Percentiles rank a stretch among this genome's conserved stretches.
Evolutionary conservation across 1,284 basidiomycete genomes (phyloP).

Genomic region (Tetrapyrgos nigripes): DNA sequence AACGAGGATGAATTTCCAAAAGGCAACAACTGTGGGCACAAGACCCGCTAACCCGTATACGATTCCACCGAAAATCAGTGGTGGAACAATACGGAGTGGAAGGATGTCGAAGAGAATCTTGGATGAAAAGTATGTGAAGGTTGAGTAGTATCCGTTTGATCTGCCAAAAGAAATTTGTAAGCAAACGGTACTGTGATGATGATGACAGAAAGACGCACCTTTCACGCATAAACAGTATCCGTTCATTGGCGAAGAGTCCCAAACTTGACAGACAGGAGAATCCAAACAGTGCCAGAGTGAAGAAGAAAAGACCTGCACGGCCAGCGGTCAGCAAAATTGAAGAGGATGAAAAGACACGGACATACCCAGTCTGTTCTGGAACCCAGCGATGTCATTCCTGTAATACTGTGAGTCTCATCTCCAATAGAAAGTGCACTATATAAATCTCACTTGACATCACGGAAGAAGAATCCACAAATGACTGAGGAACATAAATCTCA

Average conservation of each 20-base stretch:
- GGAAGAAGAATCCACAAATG: slow-evolving; percentile 85
- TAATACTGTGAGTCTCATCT: slow-evolving; percentile 22
- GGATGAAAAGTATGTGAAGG: slow-evolving; percentile 94
- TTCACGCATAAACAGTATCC: slow-evolving; percentile 96
- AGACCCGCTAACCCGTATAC: slow-evolving; percentile 94
- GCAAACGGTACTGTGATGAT: slow-evolving; percentile 3
- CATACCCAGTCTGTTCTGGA: slow-evolving; percentile 86
- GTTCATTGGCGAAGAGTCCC: slow-evolving; percentile 92
- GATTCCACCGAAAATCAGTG: slow-evolving; percentile 93
- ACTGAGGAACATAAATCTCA: slow-evolving; percentile 47
- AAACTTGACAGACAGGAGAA: slow-evolving; percentile 95
- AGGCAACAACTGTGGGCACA: slow-evolving; percentile 86
- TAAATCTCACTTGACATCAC: slow-evolving; percentile 68
- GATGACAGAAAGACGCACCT: slow-evolving; percentile 55
- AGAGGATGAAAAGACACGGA: slow-evolving; percentile 6
- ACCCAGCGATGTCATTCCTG: slow-evolving; percentile 91
- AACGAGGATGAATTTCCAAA: slow-evolving; percentile 98
- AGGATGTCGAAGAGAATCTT: slow-evolving; percentile 98
- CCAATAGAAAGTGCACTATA: slow-evolving; percentile 7
- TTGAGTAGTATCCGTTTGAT: slow-evolving; percentile 96
- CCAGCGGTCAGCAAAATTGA: slow-evolving; percentile 2
- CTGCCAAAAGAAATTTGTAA: slow-evolving; percentile 44
- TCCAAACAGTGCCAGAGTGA: slow-evolving; percentile 92
- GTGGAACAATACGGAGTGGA: slow-evolving; percentile 92
- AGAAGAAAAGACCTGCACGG: slow-evolving; percentile 88